These are phyloP conservation scores for Centella asiatica DNA, from an alignment of 129 eudicot genomes.

Conservation along the genomic window DNA sequence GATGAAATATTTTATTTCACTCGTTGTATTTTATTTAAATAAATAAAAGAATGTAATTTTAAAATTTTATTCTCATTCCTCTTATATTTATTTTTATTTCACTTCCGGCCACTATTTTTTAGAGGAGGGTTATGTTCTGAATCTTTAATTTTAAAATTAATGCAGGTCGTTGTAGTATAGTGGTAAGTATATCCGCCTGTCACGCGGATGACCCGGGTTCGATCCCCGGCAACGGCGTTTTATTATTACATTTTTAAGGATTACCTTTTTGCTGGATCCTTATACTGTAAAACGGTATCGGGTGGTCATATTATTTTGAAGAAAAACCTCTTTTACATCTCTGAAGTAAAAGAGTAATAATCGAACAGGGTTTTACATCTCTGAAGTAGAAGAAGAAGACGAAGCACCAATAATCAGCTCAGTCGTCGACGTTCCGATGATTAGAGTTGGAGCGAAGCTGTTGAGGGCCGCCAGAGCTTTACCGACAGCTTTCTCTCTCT, in stretches of 20 bases:
- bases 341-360: too few relatives aligned
- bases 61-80: too few relatives aligned
- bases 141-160: not conserved
- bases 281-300: too few relatives aligned
- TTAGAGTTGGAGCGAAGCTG: conserved; percentile 30
- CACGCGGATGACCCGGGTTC: conserved; percentile 97
- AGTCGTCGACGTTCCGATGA: too few relatives aligned
- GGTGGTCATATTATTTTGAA: too few relatives aligned
- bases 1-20: too few relatives aligned
- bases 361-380: conserved; percentile 7
- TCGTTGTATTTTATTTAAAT: too few relatives aligned
- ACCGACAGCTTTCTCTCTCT: conserved; percentile 14
- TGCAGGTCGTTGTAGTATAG: conserved; percentile 78
- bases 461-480: conserved; percentile 23
- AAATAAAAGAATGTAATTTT: too few relatives aligned
- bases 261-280: not conserved
- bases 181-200: conserved; percentile 92
- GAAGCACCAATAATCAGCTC: not conserved
- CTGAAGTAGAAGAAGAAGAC: conserved; percentile 4
- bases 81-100: too few relatives aligned
- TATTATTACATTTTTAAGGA: not conserved
- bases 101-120: too few relatives aligned
- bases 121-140: too few relatives aligned
- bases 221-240: conserved; percentile 91
- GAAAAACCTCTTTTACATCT: too few relatives aligned